Conservation (phyloP, 1,284 basidiomycete genomes). For the Cryptococcus maquisensis region DNA sequence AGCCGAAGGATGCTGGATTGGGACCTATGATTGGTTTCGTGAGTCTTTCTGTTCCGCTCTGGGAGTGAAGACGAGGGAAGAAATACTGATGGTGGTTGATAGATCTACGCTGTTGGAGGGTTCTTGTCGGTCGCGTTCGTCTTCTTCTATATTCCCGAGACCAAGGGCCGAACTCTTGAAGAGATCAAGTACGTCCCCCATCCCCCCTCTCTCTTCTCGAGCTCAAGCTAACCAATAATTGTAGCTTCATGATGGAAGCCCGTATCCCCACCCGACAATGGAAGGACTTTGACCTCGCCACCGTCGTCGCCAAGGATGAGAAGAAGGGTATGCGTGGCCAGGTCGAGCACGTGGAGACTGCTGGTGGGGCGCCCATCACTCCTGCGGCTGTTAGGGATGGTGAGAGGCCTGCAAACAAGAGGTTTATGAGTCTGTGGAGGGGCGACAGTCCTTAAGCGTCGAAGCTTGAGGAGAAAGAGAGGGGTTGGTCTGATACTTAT, state of each 20-base stretch:
- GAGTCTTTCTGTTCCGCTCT: slow-evolving; percentile 12
- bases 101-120: slow-evolving; percentile 34
- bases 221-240: background rate
- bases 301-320: slow-evolving; percentile 31
- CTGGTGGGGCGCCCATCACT: background rate
- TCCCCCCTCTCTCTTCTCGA: background rate
- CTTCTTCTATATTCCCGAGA: slow-evolving; percentile 51
- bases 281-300: slow-evolving; percentile 39
- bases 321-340: slow-evolving; percentile 29
- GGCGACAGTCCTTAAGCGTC: background rate
- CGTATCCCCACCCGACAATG: slow-evolving; percentile 41
- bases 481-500: too few relatives aligned
- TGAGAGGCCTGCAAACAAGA: background rate
- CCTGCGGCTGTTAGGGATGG: background rate
- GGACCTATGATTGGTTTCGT: slow-evolving; percentile 49
- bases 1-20: slow-evolving; percentile 39
- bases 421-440: background rate
- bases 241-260: slow-evolving; percentile 35
- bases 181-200: slow-evolving; percentile 32
- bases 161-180: slow-evolving; percentile 40
- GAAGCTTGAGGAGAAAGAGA: too few relatives aligned
- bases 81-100: background rate
- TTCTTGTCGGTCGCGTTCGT: slow-evolving; percentile 48
- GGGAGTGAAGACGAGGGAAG: background rate
- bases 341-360: slow-evolving; percentile 19